Conservation (phyloP, 768 basidiomycete genomes). For the Clavaria fumosa region DNA sequence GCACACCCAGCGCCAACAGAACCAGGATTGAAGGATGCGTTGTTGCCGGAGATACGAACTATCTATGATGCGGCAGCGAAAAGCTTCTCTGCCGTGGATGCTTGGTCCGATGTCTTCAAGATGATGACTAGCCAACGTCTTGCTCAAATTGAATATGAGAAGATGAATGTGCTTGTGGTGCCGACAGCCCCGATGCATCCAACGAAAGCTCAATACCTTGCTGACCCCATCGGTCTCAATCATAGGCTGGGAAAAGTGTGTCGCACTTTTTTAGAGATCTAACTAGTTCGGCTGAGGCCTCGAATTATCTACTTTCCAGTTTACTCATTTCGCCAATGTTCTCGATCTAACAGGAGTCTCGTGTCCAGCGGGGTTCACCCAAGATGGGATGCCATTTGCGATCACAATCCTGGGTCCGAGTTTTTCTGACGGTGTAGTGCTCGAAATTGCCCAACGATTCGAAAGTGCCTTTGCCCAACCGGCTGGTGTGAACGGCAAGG, state of each 20-base stretch:
- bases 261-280: neutral
- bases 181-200: slow-evolving; percentile 7
- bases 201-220: slow-evolving; percentile 5
- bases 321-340: slow-evolving; percentile 6
- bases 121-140: slow-evolving; percentile 6
- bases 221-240: slow-evolving; percentile 6
- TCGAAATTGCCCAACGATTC: slow-evolving; percentile 6
- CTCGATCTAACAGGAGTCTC: slow-evolving; percentile 7
- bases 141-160: slow-evolving; percentile 6
- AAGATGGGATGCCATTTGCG: slow-evolving; percentile 6
- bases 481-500: slow-evolving; percentile 4
- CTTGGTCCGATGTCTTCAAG: slow-evolving; percentile 5
- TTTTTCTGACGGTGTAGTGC: slow-evolving; percentile 6
- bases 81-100: slow-evolving; percentile 5
- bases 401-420: slow-evolving; percentile 7
- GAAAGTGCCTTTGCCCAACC: slow-evolving; percentile 5
- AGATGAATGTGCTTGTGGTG: slow-evolving; percentile 6
- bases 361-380: slow-evolving; percentile 6
- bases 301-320: neutral
- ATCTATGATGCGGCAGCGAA: slow-evolving; percentile 5
- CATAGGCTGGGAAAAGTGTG: slow-evolving; percentile 6
- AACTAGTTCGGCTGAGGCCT: neutral
- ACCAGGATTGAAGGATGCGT: slow-evolving; percentile 1
- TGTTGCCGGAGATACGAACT: slow-evolving; percentile 5
- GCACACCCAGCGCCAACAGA: slow-evolving; percentile 6